Evolutionary conservation across 139 green algal genomes (phyloP).

Genomic region (Spirogloea muscicola): DNA sequence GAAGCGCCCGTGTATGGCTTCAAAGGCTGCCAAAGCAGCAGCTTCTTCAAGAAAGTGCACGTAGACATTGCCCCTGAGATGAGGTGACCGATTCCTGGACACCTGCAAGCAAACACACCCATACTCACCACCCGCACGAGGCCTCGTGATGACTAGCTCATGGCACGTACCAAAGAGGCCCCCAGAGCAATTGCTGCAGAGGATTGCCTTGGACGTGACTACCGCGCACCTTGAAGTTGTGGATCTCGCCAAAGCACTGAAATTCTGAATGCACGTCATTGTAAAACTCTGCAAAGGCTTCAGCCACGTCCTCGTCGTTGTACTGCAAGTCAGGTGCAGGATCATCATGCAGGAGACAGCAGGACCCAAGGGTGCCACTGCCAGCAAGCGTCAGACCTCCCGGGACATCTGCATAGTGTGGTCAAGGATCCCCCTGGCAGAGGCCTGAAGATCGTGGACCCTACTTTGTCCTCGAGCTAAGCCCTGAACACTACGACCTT

Average conservation of each 20-base stretch:
- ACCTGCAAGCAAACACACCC: slow-evolving; percentile 16
- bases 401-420: neutral
- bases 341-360: neutral
- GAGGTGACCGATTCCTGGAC: slow-evolving; percentile 17
- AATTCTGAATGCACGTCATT: slow-evolving; percentile 39
- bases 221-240: slow-evolving; percentile 42
- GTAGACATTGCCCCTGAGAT: slow-evolving; percentile 40
- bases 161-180: neutral
- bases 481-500: too few relatives aligned
- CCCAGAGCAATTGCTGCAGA: neutral
- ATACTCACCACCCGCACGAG: neutral
- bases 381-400: neutral
- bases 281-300: slow-evolving; percentile 25
- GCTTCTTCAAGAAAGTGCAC: neutral
- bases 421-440: too few relatives aligned
- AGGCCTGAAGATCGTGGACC: too few relatives aligned
- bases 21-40: slow-evolving; percentile 1
- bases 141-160: neutral
- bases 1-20: slow-evolving; percentile 27
- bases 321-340: neutral
- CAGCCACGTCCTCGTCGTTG: neutral
- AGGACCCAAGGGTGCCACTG: neutral
- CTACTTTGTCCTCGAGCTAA: too few relatives aligned
- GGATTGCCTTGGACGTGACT: neutral
- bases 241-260: slow-evolving; percentile 15